Percentiles rank a stretch among this genome's conserved stretches.
These are phyloP conservation scores for Linnemannia hyalina DNA, from an alignment of 192 early-diverging fungal species.

Conservation along the genomic window DNA sequence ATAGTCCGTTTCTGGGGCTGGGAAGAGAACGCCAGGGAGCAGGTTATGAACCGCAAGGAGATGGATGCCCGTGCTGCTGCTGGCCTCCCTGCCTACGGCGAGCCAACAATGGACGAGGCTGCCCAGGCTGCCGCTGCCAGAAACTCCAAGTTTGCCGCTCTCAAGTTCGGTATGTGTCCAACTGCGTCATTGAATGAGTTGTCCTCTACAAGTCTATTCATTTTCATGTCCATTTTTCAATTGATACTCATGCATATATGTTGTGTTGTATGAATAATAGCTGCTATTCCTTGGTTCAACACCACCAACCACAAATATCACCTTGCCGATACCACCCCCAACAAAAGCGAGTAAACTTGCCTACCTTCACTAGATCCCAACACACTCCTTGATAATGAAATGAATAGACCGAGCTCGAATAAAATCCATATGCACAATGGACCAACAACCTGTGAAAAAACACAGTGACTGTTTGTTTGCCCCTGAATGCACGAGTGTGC, in stretches of 20 bases:
- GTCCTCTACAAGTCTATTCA: neutral
- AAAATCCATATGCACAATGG: neutral
- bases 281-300: slow-evolving; percentile 81
- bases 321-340: slow-evolving; percentile 63
- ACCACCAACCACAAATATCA: slow-evolving; percentile 84
- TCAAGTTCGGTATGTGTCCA: slow-evolving; percentile 69
- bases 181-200: neutral
- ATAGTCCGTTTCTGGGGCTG: slow-evolving; percentile 94
- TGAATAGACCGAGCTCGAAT: neutral
- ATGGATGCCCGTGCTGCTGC: slow-evolving; percentile 70
- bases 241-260: neutral
- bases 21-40: slow-evolving; percentile 88
- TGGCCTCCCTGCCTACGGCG: slow-evolving; percentile 79
- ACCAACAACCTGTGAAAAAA: neutral
- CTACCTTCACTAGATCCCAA: neutral
- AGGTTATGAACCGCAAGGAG: slow-evolving; percentile 74
- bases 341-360: slow-evolving; percentile 32
- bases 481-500: neutral
- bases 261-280: slow-evolving; percentile 36
- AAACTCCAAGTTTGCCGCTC: slow-evolving; percentile 75
- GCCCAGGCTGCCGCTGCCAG: slow-evolving; percentile 71
- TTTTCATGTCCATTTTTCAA: neutral
- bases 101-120: slow-evolving; percentile 65
- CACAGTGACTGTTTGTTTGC: slow-evolving; percentile 13
- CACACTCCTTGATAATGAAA: neutral